These are phyloP conservation scores for Avena eriantha DNA, from an alignment of 176 grass and related monocot genomes.

Conservation along the genomic window DNA sequence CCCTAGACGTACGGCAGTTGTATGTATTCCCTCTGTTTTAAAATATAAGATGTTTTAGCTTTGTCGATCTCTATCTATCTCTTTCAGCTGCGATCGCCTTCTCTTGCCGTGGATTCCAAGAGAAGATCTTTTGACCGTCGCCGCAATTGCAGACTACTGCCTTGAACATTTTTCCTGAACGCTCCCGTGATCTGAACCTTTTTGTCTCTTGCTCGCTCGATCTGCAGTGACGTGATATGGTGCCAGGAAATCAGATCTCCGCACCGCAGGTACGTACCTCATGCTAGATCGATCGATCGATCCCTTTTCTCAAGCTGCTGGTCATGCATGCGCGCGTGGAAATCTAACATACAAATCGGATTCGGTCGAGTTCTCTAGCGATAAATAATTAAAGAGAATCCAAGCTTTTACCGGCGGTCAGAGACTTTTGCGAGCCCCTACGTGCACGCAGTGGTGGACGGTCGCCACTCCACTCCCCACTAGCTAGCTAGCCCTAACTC, in stretches of 20 bases:
- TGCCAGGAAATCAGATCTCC: background rate
- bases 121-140: background rate
- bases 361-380: background rate
- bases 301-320: background rate
- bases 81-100: background rate
- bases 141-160: background rate
- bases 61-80: background rate
- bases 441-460: background rate
- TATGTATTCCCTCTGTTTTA: no score
- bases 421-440: background rate
- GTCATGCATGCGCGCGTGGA: background rate
- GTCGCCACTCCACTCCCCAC: background rate
- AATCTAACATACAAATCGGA: background rate
- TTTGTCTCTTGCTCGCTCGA: constrained; percentile 1
- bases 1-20: no score
- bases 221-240: background rate
- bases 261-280: background rate
- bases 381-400: no score
- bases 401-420: background rate
- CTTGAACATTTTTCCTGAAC: no score
- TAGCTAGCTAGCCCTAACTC: background rate
- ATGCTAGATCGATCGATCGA: background rate
- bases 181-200: background rate
- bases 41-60: no score
- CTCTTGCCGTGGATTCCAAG: background rate